Evolutionary conservation across 192 early-diverging fungal genomes (phyloP).

Genomic region (Podila epicladia): DNA sequence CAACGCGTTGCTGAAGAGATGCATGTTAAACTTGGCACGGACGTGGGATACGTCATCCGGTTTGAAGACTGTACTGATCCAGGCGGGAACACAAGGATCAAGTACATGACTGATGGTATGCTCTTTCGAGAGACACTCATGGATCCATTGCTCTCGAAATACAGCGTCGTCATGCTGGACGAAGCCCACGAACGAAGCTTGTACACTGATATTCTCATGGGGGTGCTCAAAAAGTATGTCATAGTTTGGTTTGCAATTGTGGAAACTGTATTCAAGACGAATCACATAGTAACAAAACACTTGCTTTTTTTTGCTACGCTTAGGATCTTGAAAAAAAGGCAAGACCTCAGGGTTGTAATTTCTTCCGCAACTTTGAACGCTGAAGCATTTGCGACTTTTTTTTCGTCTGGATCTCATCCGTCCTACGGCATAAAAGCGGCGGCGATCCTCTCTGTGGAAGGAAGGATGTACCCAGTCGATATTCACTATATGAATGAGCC

Average conservation of each 20-base stretch:
- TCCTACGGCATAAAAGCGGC: constrained; percentile 15
- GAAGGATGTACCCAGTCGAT: constrained; percentile 77
- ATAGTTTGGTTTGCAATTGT: no score
- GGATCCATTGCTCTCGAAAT: constrained; percentile 77
- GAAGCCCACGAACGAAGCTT: constrained; percentile 81
- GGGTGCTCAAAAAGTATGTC: constrained; percentile 79
- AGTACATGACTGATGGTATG: constrained; percentile 90
- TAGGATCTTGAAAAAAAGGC: constrained; percentile 77
- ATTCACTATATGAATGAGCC: constrained; percentile 69
- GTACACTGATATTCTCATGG: constrained; percentile 78
- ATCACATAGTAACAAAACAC: not conserved
- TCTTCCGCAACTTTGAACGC: constrained; percentile 88
- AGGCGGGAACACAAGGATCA: constrained; percentile 66
- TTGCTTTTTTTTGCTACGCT: constrained; percentile 3
- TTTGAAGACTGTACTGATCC: constrained; percentile 75
- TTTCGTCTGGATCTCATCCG: constrained; percentile 63
- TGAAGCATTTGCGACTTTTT: constrained; percentile 75
- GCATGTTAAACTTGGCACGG: constrained; percentile 68
- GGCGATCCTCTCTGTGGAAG: constrained; percentile 78
- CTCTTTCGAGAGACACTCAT: constrained; percentile 81
- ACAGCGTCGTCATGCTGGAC: constrained; percentile 85
- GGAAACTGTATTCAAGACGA: not conserved
- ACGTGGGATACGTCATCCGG: constrained; percentile 82
- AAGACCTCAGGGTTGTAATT: constrained; percentile 78
- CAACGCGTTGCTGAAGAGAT: constrained; percentile 82